Evolutionary conservation across 2,329 filamentous ascomycete genomes (phyloP), one percentile per base, ranked within the genome.

Genomic region (Aphanocladium album): DNA sequence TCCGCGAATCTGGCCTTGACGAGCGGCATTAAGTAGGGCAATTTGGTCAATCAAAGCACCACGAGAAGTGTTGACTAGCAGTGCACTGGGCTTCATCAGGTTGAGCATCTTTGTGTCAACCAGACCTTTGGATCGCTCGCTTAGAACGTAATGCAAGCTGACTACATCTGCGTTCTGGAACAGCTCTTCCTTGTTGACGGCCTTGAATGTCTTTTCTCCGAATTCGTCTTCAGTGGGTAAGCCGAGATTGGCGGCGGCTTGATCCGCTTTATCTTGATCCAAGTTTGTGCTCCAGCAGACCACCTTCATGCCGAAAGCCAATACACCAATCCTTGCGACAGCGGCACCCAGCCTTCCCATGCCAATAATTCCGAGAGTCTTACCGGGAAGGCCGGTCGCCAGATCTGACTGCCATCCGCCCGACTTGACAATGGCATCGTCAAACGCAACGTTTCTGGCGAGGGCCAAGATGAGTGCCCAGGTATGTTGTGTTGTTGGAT

Each of bases 11-110:
- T 66, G 69, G 0, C 88, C 88, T 3, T 73, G 67, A 56, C 82
- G 78, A 64, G 91, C 70, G 3, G 79, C 78, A 21, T 83, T 78
- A 33, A 89, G 72, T 62, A 93, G 70, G 4, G 85, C 88, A 5
- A 73, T 68, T 69, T 92, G 87, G 56, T 89, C 84, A 5, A 93
- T 80, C 25, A 93, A 71, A 1, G 87, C 85, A 0, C 88, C 89
- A 1, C 89, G 76, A 6, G 87, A 88, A 0, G 89, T 90, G 71
- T 93, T 93, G 57, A 93, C 77, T 30, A 93, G 74, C 12, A 92
- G 71, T 0, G 83, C 82, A 3, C 72, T 76, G 9, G 70, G 65
- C 74, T 89, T 89, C 86, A 91, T 87, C 59, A 74, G 72, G 1
- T 62, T 76, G 60, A 91, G 69, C 60, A 91, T 88, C 39, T 71